phyloP scores from a whole-genome alignment of 2,329 filamentous ascomycete genomes.

The Microcyclospora pomicola region DNA sequence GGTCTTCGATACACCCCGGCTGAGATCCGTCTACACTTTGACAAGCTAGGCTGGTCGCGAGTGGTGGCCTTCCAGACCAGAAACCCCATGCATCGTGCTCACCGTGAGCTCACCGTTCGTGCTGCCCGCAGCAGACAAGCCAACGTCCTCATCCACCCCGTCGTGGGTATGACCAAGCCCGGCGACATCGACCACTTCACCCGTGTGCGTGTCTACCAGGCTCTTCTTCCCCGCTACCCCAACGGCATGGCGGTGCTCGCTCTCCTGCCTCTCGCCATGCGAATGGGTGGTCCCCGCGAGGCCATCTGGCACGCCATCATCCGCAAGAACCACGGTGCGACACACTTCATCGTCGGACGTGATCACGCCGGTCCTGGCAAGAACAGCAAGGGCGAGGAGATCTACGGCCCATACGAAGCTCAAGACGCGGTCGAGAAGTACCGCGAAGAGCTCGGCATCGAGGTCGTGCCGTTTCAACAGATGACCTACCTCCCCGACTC shows the following conservation, averaged over 20 bases:
- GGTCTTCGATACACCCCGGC: slow-evolving; percentile 89
- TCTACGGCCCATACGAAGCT: slow-evolving; percentile 96
- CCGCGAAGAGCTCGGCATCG: slow-evolving; percentile 89
- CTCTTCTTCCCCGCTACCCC: slow-evolving; percentile 87
- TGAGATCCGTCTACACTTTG: slow-evolving; percentile 90
- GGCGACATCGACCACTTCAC: slow-evolving; percentile 99
- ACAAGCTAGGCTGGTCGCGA: slow-evolving; percentile 97
- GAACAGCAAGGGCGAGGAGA: slow-evolving; percentile 93
- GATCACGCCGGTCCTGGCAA: slow-evolving; percentile 97
- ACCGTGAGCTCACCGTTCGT: slow-evolving; percentile 93
- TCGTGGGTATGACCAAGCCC: slow-evolving; percentile 95
- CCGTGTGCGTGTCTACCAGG: slow-evolving; percentile 96
- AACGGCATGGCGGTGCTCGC: slow-evolving; percentile 98
- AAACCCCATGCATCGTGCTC: slow-evolving; percentile 98
- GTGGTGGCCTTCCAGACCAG: slow-evolving; percentile 98
- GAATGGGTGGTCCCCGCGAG: slow-evolving; percentile 96
- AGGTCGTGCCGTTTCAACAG: slow-evolving; percentile 98
- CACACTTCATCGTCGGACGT: slow-evolving; percentile 97
- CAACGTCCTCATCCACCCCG: slow-evolving; percentile 97
- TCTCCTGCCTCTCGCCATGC: slow-evolving; percentile 91
- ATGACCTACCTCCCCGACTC: slow-evolving; percentile 97
- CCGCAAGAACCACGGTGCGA: slow-evolving; percentile 98
- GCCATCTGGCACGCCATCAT: slow-evolving; percentile 99
- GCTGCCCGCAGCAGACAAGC: slow-evolving; percentile 90
- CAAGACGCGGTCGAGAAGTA: slow-evolving; percentile 95